Percentiles rank a stretch among this genome's conserved stretches.
Evolutionary conservation across 331 rosid genomes (phyloP).

Genomic region (Quercus phellos): DNA sequence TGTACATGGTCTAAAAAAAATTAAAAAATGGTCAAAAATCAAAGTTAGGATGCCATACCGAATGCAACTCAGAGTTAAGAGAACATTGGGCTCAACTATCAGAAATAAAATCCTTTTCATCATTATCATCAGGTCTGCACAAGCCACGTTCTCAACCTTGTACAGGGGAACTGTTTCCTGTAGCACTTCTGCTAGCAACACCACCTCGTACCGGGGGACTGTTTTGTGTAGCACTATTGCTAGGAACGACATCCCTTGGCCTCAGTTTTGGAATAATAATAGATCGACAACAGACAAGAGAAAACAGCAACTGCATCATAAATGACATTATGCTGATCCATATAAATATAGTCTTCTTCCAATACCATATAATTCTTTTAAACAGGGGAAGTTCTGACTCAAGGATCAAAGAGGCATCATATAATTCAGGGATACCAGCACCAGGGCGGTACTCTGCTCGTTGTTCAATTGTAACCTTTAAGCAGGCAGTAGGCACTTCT

Average conservation of each 20-base stretch:
- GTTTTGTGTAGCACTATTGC: conserved; percentile 12
- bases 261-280: conserved; percentile 52
- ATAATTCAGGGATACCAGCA: conserved; percentile 86
- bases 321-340: conserved; percentile 60
- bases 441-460: conserved; percentile 66
- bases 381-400: conserved; percentile 60
- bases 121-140: conserved; percentile 2
- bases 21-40: neutral
- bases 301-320: conserved; percentile 40
- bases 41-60: conserved; percentile 9
- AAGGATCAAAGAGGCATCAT: conserved; percentile 53
- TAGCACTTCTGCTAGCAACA: too few relatives aligned
- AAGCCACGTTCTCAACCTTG: conserved; percentile 13
- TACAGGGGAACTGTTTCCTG: too few relatives aligned
- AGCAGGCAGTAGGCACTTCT: conserved; percentile 55
- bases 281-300: conserved; percentile 58
- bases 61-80: conserved; percentile 17
- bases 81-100: neutral
- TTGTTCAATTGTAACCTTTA: conserved; percentile 66
- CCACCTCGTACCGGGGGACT: neutral
- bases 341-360: conserved; percentile 68
- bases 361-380: conserved; percentile 58
- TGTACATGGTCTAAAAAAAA: conserved; percentile 8
- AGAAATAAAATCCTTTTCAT: conserved; percentile 13
- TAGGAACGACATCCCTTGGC: conserved; percentile 36